A percentile compares a stretch with the other conserved stretches of the same genome.
These are phyloP conservation scores for Monascus ruber DNA, from an alignment of 2,329 filamentous ascomycete species.

Conservation along the genomic window DNA sequence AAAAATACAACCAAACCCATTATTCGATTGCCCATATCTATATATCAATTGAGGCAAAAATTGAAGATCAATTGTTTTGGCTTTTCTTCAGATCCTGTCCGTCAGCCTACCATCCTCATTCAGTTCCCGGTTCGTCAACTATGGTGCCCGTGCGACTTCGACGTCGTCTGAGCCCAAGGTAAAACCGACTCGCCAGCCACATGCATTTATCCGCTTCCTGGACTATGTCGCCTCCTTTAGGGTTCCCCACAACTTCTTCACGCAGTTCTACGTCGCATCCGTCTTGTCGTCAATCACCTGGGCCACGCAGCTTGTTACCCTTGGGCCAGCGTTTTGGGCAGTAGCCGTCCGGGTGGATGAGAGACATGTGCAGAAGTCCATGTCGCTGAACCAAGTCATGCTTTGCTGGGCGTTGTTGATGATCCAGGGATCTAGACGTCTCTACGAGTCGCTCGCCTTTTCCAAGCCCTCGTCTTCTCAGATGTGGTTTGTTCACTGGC, in stretches of 20 bases:
- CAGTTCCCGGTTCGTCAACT: conserved; percentile 46
- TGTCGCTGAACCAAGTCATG: conserved; percentile 51
- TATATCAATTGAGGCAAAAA: too few species aligned
- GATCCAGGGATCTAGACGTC: conserved; percentile 60
- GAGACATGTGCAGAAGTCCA: conserved; percentile 30
- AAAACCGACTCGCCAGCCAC: conserved; percentile 4
- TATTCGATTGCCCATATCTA: too few species aligned
- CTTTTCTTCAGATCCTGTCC: conserved; percentile 32
- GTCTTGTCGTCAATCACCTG: conserved; percentile 62
- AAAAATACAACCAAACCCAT: too few species aligned
- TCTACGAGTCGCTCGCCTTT: conserved; percentile 62
- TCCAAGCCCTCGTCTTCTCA: conserved; percentile 56
- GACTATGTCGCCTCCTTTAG: conserved; percentile 44
- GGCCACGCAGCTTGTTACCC: conserved; percentile 50
- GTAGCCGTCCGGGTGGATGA: conserved; percentile 34
- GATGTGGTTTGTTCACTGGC: conserved; percentile 82
- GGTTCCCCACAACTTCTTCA: conserved; percentile 83
- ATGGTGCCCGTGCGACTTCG: conserved; percentile 43
- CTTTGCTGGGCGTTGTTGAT: conserved; percentile 63
- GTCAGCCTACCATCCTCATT: conserved; percentile 41
- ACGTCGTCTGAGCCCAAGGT: conserved; percentile 7
- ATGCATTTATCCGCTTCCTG: conserved; percentile 22
- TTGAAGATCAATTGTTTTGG: too few species aligned
- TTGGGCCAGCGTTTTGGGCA: conserved; percentile 43
- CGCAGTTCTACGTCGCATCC: conserved; percentile 72